Evolutionary conservation across 768 basidiomycete species (phyloP), one percentile per base, ranked within the genome.

Genomic region (Auriscalpium orientale): DNA sequence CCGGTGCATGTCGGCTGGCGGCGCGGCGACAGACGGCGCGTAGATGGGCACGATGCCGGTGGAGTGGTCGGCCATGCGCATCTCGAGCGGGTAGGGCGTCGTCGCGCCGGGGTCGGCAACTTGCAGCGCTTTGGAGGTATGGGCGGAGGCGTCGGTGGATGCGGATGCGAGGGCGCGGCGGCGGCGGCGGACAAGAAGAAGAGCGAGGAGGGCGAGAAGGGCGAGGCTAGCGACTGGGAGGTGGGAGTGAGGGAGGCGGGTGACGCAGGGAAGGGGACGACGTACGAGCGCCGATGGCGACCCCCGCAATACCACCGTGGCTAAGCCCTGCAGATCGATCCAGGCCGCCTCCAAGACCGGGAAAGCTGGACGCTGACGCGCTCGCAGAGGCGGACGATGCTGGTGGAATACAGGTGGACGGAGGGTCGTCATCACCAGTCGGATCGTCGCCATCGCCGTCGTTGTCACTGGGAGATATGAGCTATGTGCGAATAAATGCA

Each of bases 231-330:
- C 2, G 28, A 28, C 28, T 28, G 28, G 28, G 28, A 28, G 28
- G 28, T 28, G 28, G 28, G 4, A 3, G 21, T 10, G 16, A 34
- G 22, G 15, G 13, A 21, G 3, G 22, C 8, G 34, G 2, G 9
- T 4, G 28, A 5, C 28, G 2, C 28, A 28, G 28, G 28, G 28
- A 28, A 28, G 4, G 28, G 28, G 28, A 5, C 2, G 4, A 61
- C 68, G 55, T 52, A 68, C 69, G 21, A 33, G 62, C 55, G 2
- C 63, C 66, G 33, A 70, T 56, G 5, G 64, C 64, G 8, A 70
- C 64, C 5, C 68, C 69, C 38, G 65, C 64, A 7, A 68, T 56
- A 3, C 59, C 60, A 34, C 62, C 63, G 37, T 54, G 33, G 20
- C 61, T 62, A 35, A 62, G 55, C 5, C 18, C 46, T 52, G 13